Evolutionary conservation across 2,329 filamentous ascomycete genomes (phyloP), one percentile per base, ranked within the genome.

Genomic region (Nemania diffusa): DNA sequence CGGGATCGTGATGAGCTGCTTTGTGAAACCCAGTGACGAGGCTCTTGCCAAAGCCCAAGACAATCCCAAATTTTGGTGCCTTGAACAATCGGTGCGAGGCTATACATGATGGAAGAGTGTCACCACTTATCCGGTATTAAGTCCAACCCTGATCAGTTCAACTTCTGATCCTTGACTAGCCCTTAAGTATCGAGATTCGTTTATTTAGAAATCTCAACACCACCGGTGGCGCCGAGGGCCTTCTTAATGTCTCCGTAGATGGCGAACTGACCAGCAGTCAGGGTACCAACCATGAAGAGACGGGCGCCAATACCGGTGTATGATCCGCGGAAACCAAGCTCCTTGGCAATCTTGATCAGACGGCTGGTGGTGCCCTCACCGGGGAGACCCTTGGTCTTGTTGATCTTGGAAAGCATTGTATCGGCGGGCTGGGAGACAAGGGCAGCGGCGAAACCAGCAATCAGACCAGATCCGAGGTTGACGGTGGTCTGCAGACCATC

Each of bases 321-420:
- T 52, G 84, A 88, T 74, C 90, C 90, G 74, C 84, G 84, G 78
- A 93, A 72, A 79, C 90, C 90, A 71, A 93, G 88, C 81, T 93
- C 90, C 80, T 88, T 88, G 73, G 83, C 90, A 77, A 93, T 92
- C 88, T 92, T 92, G 83, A 92, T 84, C 73, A 93, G 81, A 81
- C 91, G 88, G 81, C 83, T 86, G 77, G 86, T 87, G 75, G 89
- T 92, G 76, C 91, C 85, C 84, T 93, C 90, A 83, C 91, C 91
- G 65, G 90, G 90, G 62, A 87, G 82, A 82, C 90, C 91, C 74
- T 90, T 88, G 81, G 88, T 90, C 88, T 92, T 92, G 89, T 92
- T 92, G 85, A 92, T 92, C 88, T 92, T 92, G 82, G 87, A 90
- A 73, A 93, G 87, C 90, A 93, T 93, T 74, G 91, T 92, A 80